These are phyloP conservation scores for Aspergillus sp. DNA, from an alignment of 2,329 filamentous ascomycete genomes.

Conservation along the genomic window DNA sequence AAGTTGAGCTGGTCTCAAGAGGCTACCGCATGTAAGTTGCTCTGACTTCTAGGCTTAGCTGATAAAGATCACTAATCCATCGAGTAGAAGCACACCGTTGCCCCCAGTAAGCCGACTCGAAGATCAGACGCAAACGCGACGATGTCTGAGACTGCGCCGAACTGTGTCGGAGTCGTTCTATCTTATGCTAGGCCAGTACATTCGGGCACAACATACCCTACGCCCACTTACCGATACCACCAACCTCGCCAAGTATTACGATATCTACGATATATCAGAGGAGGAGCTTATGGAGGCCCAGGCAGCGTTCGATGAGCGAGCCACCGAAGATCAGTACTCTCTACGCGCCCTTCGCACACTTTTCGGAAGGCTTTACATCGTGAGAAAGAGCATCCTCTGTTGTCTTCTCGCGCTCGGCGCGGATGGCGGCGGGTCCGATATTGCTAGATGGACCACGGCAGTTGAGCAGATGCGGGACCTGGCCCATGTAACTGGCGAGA, in stretches of 20 bases:
- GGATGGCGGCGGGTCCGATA: constrained; percentile 74
- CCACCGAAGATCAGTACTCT: constrained; percentile 76
- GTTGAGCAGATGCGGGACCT: constrained; percentile 72
- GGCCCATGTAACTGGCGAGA: constrained; percentile 61
- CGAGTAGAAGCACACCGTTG: constrained; percentile 74
- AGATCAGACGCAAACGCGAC: constrained; percentile 73
- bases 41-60: constrained; percentile 14
- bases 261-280: constrained; percentile 79
- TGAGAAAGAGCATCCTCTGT: constrained; percentile 83
- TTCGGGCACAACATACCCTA: constrained; percentile 68
- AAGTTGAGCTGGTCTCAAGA: constrained; percentile 91
- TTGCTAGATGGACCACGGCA: constrained; percentile 75
- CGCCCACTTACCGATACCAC: constrained; percentile 74
- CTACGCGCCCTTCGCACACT: constrained; percentile 78
- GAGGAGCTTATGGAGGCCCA: constrained; percentile 72
- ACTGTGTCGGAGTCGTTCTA: constrained; percentile 71
- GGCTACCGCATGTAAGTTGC: constrained; percentile 76
- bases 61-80: constrained; percentile 23
- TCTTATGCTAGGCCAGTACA: constrained; percentile 70
- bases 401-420: constrained; percentile 86
- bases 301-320: constrained; percentile 62
- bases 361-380: constrained; percentile 75
- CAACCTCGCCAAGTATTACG: constrained; percentile 88
- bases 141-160: constrained; percentile 77
- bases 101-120: constrained; percentile 93